These are phyloP conservation scores for Naganishia sp. DNA, from an alignment of 1,284 basidiomycete genomes.

Conservation along the genomic window DNA sequence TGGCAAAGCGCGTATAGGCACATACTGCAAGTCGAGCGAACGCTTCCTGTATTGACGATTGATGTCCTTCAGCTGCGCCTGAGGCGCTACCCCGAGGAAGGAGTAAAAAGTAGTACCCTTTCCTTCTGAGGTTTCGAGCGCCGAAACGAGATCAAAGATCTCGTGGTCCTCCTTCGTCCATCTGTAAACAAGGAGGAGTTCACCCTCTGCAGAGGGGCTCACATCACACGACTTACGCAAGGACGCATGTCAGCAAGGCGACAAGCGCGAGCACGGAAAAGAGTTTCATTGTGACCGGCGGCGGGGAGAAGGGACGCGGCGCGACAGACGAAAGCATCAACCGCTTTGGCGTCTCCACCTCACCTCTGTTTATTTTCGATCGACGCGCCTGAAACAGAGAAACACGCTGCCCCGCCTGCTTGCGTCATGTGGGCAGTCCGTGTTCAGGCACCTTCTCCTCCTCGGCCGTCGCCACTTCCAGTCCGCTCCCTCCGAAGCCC, in stretches of 20 bases:
- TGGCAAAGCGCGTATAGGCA: slow-evolving; percentile 33
- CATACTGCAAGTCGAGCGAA: slow-evolving; percentile 82
- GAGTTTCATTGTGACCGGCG: background rate
- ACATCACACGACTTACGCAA: background rate
- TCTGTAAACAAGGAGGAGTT: slow-evolving; percentile 7
- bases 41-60: slow-evolving; percentile 84
- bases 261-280: slow-evolving; percentile 4
- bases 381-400: background rate
- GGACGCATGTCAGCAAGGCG: slow-evolving; percentile 15
- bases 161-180: slow-evolving; percentile 67
- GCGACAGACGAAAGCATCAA: background rate
- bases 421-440: background rate
- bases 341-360: background rate
- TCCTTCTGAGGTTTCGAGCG: slow-evolving; percentile 75
- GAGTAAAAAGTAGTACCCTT: slow-evolving; percentile 89
- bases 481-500: too few relatives aligned
- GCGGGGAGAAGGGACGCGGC: background rate
- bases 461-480: too few relatives aligned
- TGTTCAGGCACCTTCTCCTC: too few relatives aligned
- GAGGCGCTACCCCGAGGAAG: slow-evolving; percentile 70
- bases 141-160: slow-evolving; percentile 91
- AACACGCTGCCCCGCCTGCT: background rate
- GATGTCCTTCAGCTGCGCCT: slow-evolving; percentile 72
- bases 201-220: background rate
- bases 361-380: background rate